phyloP scores from a whole-genome alignment of 331 rosid species.

The Quercus lobata region DNA sequence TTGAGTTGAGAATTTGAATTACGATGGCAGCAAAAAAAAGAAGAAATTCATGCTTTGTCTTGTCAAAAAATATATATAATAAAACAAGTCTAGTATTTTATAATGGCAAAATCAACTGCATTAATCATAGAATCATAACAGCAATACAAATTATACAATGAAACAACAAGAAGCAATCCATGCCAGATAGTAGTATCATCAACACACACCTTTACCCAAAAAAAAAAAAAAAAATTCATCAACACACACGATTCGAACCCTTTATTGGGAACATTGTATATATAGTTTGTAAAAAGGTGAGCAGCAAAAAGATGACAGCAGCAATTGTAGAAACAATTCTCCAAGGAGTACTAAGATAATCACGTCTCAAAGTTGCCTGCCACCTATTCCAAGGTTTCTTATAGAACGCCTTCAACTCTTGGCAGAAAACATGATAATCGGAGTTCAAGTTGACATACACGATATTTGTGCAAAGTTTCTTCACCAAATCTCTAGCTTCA shows the following conservation, averaged over 20 bases:
- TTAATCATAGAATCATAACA: too few species aligned
- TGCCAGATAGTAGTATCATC: neutral
- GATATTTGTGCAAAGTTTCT: neutral
- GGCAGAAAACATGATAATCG: neutral
- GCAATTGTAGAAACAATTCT: neutral
- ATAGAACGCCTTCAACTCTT: neutral
- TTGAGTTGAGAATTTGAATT: too few species aligned
- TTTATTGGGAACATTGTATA: neutral
- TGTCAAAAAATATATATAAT: too few species aligned
- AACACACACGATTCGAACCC: neutral
- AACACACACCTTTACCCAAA: neutral
- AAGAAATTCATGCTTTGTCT: too few species aligned
- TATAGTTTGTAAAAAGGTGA: neutral
- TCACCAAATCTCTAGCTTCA: neutral
- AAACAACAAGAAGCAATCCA: neutral
- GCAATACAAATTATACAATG: neutral
- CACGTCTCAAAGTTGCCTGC: neutral
- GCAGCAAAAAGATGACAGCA: neutral
- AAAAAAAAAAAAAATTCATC: too few species aligned
- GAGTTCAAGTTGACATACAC: too few species aligned
- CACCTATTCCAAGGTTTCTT: neutral
- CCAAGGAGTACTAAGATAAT: neutral
- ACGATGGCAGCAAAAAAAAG: too few species aligned
- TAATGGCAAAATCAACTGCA: too few species aligned
- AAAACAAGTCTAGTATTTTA: too few species aligned